phyloP scores from a whole-genome alignment of 1,284 basidiomycete genomes.

The Rhodotorula sp. region DNA sequence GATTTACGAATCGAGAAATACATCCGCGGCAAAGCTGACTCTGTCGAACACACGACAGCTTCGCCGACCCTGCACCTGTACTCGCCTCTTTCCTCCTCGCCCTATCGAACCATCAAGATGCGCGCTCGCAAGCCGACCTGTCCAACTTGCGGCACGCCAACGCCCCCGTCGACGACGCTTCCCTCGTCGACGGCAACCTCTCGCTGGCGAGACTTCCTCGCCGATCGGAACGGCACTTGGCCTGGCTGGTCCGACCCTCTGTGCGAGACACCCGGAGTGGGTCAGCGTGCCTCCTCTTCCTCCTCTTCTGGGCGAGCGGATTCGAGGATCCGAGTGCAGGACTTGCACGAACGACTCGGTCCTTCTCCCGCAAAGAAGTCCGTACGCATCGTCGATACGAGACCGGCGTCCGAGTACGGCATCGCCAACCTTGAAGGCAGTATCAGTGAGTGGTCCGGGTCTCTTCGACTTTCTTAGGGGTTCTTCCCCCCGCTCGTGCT shows the following conservation, averaged over 20 bases:
- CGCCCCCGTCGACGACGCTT: background rate
- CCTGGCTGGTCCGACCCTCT: constrained; percentile 41
- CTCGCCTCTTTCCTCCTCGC: constrained; percentile 64
- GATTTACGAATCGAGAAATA: no score
- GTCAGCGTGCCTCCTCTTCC: constrained; percentile 58
- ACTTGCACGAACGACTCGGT: constrained; percentile 9
- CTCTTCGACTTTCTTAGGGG: background rate
- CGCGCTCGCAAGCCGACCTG: constrained; percentile 65
- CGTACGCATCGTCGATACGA: constrained; percentile 69
- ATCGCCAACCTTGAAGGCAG: constrained; percentile 79
- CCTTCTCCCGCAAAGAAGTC: no score
- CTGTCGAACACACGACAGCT: constrained; percentile 15
- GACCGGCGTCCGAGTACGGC: constrained; percentile 75
- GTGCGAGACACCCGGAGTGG: constrained; percentile 62
- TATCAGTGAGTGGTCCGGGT: constrained; percentile 59
- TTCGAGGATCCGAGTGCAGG: constrained; percentile 5
- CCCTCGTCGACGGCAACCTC: constrained; percentile 10
- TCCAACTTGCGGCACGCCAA: constrained; percentile 59
- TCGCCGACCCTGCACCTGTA: constrained; percentile 66
- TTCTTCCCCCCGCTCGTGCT: background rate
- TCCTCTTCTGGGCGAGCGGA: constrained; percentile 41
- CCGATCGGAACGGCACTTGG: constrained; percentile 44
- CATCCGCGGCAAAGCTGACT: no score
- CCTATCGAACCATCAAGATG: constrained; percentile 79
- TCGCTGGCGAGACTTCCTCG: constrained; percentile 45